Percentiles rank a stretch among this genome's conserved stretches.
These are phyloP conservation scores for Fusarium sp. DNA, from an alignment of 2,329 filamentous ascomycete genomes.

Conservation along the genomic window DNA sequence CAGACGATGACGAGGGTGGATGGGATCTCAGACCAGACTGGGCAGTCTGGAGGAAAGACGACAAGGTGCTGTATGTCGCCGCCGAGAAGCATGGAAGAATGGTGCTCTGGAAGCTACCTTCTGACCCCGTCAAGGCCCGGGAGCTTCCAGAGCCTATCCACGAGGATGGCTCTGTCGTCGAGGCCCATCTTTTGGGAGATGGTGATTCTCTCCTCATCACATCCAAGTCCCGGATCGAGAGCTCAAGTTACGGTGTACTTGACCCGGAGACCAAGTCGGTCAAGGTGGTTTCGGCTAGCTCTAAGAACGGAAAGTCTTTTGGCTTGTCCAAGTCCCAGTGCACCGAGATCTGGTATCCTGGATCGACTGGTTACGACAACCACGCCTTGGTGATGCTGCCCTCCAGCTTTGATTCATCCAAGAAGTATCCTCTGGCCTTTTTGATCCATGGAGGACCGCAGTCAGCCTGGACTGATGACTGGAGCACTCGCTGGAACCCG, in stretches of 20 bases:
- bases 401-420: slow-evolving; percentile 72
- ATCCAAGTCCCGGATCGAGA: slow-evolving; percentile 77
- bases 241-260: slow-evolving; percentile 74
- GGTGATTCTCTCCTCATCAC: slow-evolving; percentile 69
- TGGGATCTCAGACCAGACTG: slow-evolving; percentile 71
- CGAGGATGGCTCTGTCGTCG: slow-evolving; percentile 64
- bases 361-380: slow-evolving; percentile 72
- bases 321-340: slow-evolving; percentile 73
- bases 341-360: slow-evolving; percentile 76
- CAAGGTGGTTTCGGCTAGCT: slow-evolving; percentile 70
- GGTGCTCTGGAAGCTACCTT: slow-evolving; percentile 71
- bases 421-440: slow-evolving; percentile 83
- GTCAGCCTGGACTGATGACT: slow-evolving; percentile 78
- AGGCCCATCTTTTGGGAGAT: slow-evolving; percentile 64
- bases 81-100: slow-evolving; percentile 76
- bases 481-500: slow-evolving; percentile 88
- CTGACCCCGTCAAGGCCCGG: slow-evolving; percentile 61
- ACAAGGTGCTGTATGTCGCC: slow-evolving; percentile 75
- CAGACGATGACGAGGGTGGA: slow-evolving; percentile 70
- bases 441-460: slow-evolving; percentile 88
- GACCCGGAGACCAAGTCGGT: slow-evolving; percentile 55
- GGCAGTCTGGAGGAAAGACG: slow-evolving; percentile 68
- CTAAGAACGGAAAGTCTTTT: slow-evolving; percentile 73
- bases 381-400: slow-evolving; percentile 77
- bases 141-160: slow-evolving; percentile 63